Conservation (phyloP, 495 filamentous ascomycete species). For the Penicillium argentinense region DNA sequence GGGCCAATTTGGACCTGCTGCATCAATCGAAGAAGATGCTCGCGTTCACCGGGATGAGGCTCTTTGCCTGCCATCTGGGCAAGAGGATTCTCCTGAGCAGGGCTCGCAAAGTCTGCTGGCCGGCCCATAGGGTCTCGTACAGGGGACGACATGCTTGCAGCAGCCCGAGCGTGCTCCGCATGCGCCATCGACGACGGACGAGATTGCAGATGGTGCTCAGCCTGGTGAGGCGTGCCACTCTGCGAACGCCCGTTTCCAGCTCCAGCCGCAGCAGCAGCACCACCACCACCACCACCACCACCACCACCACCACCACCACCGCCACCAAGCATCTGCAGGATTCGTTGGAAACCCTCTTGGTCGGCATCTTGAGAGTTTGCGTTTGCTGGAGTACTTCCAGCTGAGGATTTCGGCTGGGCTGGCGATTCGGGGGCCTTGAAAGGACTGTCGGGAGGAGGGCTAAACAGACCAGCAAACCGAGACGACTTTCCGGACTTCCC, state of each 20-base stretch:
- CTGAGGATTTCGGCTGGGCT: constrained; percentile 20
- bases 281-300: constrained; percentile 28
- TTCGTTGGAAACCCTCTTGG: constrained; percentile 84
- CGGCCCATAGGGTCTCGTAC: constrained; percentile 31
- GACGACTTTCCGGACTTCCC: constrained; percentile 59
- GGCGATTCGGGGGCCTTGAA: constrained; percentile 53
- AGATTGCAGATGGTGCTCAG: constrained; percentile 25
- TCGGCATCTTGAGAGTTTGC: constrained; percentile 64
- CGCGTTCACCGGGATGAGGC: constrained; percentile 44
- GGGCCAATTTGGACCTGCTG: constrained; percentile 46
- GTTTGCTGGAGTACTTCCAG: constrained; percentile 34
- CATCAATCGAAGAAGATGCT: constrained; percentile 54
- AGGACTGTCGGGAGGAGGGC: constrained; percentile 58
- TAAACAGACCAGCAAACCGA: constrained; percentile 82
- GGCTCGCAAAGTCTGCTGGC: constrained; percentile 32
- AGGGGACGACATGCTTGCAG: constrained; percentile 37
- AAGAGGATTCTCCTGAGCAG: constrained; percentile 32
- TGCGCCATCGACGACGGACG: constrained; percentile 31
- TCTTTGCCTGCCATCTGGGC: constrained; percentile 29
- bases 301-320: constrained; percentile 28
- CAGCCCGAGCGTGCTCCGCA: constrained; percentile 32
- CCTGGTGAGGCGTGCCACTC: constrained; percentile 43
- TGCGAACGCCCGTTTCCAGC: constrained; percentile 25
- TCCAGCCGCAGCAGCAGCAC: no score
- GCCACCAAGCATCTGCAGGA: constrained; percentile 77